Evolutionary conservation across 192 early-diverging fungal genomes (phyloP).

Genomic region (Kappamyces sp.): DNA sequence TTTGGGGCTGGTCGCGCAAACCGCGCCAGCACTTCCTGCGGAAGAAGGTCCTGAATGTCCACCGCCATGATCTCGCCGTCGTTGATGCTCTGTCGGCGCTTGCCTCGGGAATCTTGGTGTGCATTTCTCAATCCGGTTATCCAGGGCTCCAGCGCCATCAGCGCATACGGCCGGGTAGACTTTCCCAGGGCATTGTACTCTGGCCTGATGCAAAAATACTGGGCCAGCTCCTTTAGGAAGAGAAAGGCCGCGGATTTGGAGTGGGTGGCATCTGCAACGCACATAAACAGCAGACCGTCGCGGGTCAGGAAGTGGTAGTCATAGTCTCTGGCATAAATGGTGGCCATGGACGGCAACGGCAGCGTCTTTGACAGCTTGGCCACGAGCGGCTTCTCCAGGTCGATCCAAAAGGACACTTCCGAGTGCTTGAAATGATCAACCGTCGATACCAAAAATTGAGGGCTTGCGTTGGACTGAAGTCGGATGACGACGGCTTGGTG

Average conservation of each 20-base stretch:
- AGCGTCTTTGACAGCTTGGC: neutral
- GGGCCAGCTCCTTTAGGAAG: slow-evolving; percentile 4
- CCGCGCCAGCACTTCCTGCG: neutral
- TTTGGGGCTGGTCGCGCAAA: slow-evolving; percentile 4
- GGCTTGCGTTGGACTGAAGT: too few relatives aligned
- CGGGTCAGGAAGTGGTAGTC: neutral
- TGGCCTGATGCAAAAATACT: neutral
- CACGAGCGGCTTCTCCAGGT: slow-evolving; percentile 4
- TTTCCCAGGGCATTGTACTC: slow-evolving; percentile 3
- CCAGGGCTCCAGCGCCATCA: slow-evolving; percentile 6
- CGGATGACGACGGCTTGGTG: too few relatives aligned
- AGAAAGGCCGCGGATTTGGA: slow-evolving; percentile 3
- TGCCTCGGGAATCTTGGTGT: too few relatives aligned
- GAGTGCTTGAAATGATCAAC: slow-evolving; percentile 11
- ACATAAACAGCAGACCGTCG: slow-evolving; percentile 3
- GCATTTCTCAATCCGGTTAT: neutral
- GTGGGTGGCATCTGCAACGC: slow-evolving; percentile 2
- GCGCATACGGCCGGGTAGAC: slow-evolving; percentile 4
- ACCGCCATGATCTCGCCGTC: neutral
- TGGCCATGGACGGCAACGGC: neutral
- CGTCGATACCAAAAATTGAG: slow-evolving; percentile 5
- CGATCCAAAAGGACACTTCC: slow-evolving; percentile 1
- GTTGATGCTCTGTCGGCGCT: slow-evolving; percentile 9
- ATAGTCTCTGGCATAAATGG: slow-evolving; percentile 2
- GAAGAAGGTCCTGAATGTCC: slow-evolving; percentile 7